These are phyloP conservation scores for Pythium rhizo-oryzae DNA, from an alignment of 352 stramenopile genomes.

Conservation along the genomic window DNA sequence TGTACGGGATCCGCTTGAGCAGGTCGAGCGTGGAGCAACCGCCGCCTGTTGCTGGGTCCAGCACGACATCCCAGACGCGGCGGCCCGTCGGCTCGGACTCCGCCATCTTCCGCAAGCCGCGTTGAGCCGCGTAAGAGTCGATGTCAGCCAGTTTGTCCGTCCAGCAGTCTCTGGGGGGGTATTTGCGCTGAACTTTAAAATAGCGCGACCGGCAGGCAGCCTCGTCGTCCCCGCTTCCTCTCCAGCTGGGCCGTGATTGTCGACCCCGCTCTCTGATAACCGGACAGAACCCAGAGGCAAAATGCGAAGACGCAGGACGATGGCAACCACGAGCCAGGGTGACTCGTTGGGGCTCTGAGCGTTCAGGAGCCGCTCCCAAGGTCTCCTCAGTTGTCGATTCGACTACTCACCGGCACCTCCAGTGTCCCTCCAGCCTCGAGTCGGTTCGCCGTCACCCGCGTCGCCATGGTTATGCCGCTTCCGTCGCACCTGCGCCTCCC, in stretches of 20 bases:
- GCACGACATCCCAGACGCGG: conserved; percentile 10
- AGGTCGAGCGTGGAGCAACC: conserved; percentile 70
- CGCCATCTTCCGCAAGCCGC: background rate
- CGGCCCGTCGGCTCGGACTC: no score
- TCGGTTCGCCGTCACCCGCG: background rate
- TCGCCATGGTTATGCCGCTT: conserved; percentile 33
- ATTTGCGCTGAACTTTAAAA: background rate
- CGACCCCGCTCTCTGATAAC: background rate
- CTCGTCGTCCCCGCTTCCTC: background rate
- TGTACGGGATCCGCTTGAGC: conserved; percentile 39
- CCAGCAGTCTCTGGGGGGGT: background rate
- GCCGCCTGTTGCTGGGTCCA: conserved; percentile 30
- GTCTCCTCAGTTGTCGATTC: conserved; percentile 24
- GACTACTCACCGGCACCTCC: conserved; percentile 13
- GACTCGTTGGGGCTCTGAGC: background rate
- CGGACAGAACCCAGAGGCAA: background rate
- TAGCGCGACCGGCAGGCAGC: background rate
- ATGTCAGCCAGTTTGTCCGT: no score
- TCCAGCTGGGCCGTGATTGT: background rate
- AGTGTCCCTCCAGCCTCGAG: background rate
- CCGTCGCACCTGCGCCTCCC: conserved; percentile 20
- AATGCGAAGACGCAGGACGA: conserved; percentile 14
- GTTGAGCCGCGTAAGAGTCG: background rate
- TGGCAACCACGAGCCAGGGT: background rate
- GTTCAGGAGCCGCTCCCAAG: no score